Conservation (phyloP, 2,329 filamentous ascomycete species). For the Microdochium paspali region DNA sequence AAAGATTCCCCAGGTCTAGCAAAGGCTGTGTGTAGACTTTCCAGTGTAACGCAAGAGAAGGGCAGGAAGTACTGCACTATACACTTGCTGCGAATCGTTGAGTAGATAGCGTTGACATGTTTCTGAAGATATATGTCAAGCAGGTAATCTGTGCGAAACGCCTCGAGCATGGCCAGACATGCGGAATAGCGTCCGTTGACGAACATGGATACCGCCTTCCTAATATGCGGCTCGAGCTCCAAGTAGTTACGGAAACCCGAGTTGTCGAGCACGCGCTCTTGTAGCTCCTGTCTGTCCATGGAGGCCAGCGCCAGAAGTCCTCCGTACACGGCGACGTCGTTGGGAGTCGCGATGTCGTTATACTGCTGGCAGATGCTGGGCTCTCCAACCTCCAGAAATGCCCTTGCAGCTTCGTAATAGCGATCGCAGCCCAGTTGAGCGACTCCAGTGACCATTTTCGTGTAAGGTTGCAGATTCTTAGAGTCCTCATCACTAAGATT, state of each 20-base stretch:
- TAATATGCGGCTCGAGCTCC: slow-evolving; percentile 87
- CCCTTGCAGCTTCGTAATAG: slow-evolving; percentile 55
- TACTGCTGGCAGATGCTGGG: slow-evolving; percentile 40
- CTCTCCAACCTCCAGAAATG: slow-evolving; percentile 59
- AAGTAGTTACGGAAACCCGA: slow-evolving; percentile 74
- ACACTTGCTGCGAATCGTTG: slow-evolving; percentile 74
- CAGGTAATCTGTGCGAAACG: slow-evolving; percentile 77
- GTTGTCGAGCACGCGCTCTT: slow-evolving; percentile 70
- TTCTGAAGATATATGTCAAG: slow-evolving; percentile 78
- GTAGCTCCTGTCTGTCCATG: slow-evolving; percentile 71
- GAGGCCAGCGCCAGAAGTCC: slow-evolving; percentile 83
- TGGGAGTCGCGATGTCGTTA: slow-evolving; percentile 66
- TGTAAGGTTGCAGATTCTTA: slow-evolving; percentile 35
- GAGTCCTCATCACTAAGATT: slow-evolving; percentile 36
- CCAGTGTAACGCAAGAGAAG: slow-evolving; percentile 77
- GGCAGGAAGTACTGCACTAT: slow-evolving; percentile 90
- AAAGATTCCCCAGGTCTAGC: slow-evolving; percentile 52
- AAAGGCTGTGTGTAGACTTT: slow-evolving; percentile 72
- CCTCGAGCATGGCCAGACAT: slow-evolving; percentile 74
- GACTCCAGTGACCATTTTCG: slow-evolving; percentile 42
- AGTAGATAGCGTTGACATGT: slow-evolving; percentile 63
- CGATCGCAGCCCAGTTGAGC: slow-evolving; percentile 35
- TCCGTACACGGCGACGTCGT: slow-evolving; percentile 88
- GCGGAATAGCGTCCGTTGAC: slow-evolving; percentile 81
- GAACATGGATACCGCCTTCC: slow-evolving; percentile 82